Base-by-base conservation (phyloP, 768 basidiomycete genomes). In the Rhodotorula kratochvilovae region DNA sequence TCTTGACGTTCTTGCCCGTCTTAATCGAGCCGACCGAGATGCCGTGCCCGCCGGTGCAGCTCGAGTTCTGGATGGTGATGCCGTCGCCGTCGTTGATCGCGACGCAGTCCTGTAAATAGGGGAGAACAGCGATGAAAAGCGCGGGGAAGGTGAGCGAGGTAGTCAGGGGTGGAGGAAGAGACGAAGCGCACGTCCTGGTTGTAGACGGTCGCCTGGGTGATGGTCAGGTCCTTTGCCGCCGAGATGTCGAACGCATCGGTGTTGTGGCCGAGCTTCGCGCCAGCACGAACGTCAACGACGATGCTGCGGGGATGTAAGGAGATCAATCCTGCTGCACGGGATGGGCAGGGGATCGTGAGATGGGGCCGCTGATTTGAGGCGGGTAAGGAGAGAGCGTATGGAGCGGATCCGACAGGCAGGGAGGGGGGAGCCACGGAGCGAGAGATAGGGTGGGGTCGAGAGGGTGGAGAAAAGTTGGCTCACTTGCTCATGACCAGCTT, bases 1-100 rank as follows among this genome's bases (percentile, higher is more conserved):
- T 42, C 36, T 59, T 21, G 51, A 76, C 74, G 46, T 43, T 63
- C 51, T 71, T 75, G 36, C 66, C 76, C 5, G 67, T 60, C 57
- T 76, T 61, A 55, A 74, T 73, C 21, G 69, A 72, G 17, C 76
- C 88, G 36, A 89, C 82, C 8, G 86, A 87, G 70, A 88, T 85
- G 39, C 88, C 88, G 60, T 90, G 88, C 6, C 88, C 87, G 36
- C 83, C 82, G 4, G 36, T 29, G 39, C 58, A 67, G 31, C 10
- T 42, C 36, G 50, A 59, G 48, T 45, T 43, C 39, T 63, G n/a
- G 36, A 66, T 57, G 16, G 45, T 25, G 36, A 66, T 55, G 46
- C 25, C 45, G 23, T 31, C 36, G 25, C 55, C 64, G 35, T 57
- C 55, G 46, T 66, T 66, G 64, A 66, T 36, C 27, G 64, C 64